Percentiles rank a stretch among this genome's conserved stretches.
Conservation (phyloP, 208 protist species). For the Leishmania guyanensis region DNA sequence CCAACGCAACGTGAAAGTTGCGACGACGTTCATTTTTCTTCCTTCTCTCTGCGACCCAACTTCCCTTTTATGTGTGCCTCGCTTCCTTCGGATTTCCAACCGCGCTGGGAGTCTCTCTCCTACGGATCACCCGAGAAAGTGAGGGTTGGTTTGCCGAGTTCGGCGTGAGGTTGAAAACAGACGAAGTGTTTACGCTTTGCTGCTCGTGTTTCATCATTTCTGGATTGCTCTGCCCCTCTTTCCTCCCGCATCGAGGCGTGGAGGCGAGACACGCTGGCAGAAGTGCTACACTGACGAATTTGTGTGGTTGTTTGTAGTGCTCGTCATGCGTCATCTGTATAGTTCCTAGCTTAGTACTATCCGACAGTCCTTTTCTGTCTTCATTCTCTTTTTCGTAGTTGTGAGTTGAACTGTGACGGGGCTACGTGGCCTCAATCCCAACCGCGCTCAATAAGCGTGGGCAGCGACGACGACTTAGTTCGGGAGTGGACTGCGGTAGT, state of each 20-base stretch:
- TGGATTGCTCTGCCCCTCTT: neutral
- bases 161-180: neutral
- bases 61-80: neutral
- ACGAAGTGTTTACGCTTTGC: neutral
- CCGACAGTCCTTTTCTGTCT: neutral
- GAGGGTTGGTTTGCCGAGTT: neutral
- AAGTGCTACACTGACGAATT: neutral
- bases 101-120: neutral
- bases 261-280: neutral
- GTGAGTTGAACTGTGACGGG: neutral
- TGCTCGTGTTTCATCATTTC: neutral
- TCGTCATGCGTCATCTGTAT: neutral
- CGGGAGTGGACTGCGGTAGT: neutral
- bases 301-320: neutral
- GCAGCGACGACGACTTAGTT: neutral
- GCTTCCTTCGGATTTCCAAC: neutral
- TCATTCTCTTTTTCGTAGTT: neutral
- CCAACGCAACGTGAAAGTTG: neutral
- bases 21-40: neutral
- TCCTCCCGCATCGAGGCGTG: neutral
- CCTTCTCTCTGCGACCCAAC: neutral
- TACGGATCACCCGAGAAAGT: neutral
- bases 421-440: neutral
- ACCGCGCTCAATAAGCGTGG: no score
- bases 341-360: neutral